Base-by-base conservation (phyloP, 2,329 filamentous ascomycete species). In the Allantophomopsis cytisporea region DNA sequence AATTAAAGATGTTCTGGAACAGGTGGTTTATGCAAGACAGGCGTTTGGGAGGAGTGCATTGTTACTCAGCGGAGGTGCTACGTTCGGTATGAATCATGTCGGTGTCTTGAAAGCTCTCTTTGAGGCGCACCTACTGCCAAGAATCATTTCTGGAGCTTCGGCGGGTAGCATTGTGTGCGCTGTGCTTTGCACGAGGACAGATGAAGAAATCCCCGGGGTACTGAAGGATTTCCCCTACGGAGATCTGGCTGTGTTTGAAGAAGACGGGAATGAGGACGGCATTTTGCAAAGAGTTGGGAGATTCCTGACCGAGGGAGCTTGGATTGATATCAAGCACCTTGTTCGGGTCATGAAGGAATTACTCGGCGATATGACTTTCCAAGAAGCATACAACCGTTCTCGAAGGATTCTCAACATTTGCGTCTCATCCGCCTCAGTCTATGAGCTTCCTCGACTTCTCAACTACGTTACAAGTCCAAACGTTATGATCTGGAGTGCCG, bases 401-500 rank as follows among this genome's bases (percentile, higher is more conserved):
- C 75, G 86, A 20, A 75, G 87, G 42, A 88, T 95, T 44, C 73
- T 94, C 53, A 96, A 95, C 56, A 94, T 96, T 31, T 88, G 84
- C 42, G 88, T 96, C 6, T 94, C 88, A 0, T 86, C 83, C 2
- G 83, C 85, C 1, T 85, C 83, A 13, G 72, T 89, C 40, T 91
- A 93, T 57, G 88, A 95, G 55, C 67, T 94, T 13, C 89, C 88
- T 0, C 69, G 84, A 31, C 65, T 96, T 0, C 69, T 96, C 49
- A 96, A 96, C 58, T 95, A 94, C 53, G 74, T 94, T 43, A 95
- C 89, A 0, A 83, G 89, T 0, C 88, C 89, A 0, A 91, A 95
- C 54, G 88, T 96, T 39, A 74, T 95, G 62, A 88, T 96, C 40
- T 94, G 88, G 86, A 94, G 88, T 13, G 89, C 89, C 28, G 88